These are phyloP conservation scores for Hanseniaspora uvarum DNA, from an alignment of 1,139 yeast genomes.

Conservation along the genomic window DNA sequence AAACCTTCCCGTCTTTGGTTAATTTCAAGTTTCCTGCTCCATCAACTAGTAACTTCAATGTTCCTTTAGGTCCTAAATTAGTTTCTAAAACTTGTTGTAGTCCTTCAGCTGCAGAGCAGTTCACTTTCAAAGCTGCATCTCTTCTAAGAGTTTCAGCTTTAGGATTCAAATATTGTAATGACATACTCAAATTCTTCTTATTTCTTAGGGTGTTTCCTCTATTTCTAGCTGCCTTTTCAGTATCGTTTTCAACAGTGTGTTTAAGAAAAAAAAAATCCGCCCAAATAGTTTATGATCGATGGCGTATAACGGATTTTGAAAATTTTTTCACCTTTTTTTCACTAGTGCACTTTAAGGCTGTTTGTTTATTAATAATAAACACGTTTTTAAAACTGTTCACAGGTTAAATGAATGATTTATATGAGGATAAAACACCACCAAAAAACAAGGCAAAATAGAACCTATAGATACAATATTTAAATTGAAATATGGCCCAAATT, in stretches of 20 bases:
- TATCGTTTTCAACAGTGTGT: neutral
- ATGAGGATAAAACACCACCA: neutral
- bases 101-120: conserved; percentile 94
- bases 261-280: neutral
- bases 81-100: conserved; percentile 83
- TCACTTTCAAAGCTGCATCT: conserved; percentile 88
- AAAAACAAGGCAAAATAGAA: neutral
- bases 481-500: neutral
- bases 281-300: neutral
- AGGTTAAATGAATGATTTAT: no score
- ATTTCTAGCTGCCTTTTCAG: neutral
- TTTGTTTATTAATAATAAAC: neutral
- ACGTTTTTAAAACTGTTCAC: neutral
- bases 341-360: neutral
- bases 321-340: neutral
- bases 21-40: conserved; percentile 93
- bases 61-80: conserved; percentile 94
- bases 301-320: neutral
- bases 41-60: conserved; percentile 89
- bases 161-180: conserved; percentile 82
- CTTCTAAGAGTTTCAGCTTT: conserved; percentile 94
- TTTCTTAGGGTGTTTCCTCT: neutral
- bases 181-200: conserved; percentile 23
- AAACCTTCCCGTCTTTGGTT: conserved; percentile 94
- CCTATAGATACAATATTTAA: neutral